These are phyloP conservation scores for Linum trigynum DNA, from an alignment of 345 rosid genomes.

Conservation along the genomic window DNA sequence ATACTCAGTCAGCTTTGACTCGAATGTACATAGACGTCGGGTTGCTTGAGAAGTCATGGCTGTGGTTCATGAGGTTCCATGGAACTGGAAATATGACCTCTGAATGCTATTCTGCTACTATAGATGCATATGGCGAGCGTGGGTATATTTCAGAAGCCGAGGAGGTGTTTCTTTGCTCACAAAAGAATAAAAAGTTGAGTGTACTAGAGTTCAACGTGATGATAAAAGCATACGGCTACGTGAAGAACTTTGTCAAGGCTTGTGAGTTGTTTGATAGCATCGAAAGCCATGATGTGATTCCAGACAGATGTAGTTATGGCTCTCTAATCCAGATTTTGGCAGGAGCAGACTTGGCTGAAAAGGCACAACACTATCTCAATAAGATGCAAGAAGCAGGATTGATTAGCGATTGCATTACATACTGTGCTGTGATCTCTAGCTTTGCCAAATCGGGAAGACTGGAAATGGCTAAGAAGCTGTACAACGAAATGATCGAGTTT, in stretches of 20 bases:
- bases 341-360: conserved; percentile 43
- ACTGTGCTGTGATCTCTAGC: conserved; percentile 74
- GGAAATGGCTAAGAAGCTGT: conserved; percentile 56
- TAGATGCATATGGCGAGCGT: conserved; percentile 75
- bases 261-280: conserved; percentile 68
- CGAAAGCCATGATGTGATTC: conserved; percentile 47
- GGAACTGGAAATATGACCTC: conserved; percentile 52
- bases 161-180: conserved; percentile 48
- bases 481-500: conserved; percentile 49
- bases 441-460: conserved; percentile 56
- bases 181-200: conserved; percentile 41
- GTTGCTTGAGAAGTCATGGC: conserved; percentile 72
- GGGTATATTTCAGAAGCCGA: conserved; percentile 56
- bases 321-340: conserved; percentile 66
- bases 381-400: conserved; percentile 64
- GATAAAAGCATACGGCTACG: conserved; percentile 81
- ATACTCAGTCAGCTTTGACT: conserved; percentile 76
- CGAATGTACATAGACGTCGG: conserved; percentile 76
- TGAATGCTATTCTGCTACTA: conserved; percentile 73
- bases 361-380: conserved; percentile 43
- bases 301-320: conserved; percentile 64
- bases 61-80: conserved; percentile 76
- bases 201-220: conserved; percentile 72
- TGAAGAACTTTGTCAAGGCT: conserved; percentile 45
- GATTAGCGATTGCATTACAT: conserved; percentile 60